Evolutionary conservation across 768 basidiomycete species (phyloP).

Genomic region (Lyophyllum atratum): DNA sequence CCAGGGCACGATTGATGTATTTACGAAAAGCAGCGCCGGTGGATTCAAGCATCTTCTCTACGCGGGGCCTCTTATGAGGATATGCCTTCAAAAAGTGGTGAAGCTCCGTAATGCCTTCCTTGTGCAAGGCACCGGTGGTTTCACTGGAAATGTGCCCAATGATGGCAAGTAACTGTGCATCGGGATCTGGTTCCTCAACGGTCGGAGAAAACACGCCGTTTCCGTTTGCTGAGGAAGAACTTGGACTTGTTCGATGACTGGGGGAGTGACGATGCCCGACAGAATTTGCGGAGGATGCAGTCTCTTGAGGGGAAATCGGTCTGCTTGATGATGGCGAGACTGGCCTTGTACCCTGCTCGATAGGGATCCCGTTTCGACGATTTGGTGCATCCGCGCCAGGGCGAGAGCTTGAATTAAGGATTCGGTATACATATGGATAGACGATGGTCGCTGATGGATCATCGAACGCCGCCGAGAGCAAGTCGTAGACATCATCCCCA

Average conservation of each 20-base stretch:
- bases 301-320: slow-evolving; percentile 72
- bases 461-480: slow-evolving; percentile 88
- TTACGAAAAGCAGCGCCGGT: slow-evolving; percentile 91
- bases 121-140: slow-evolving; percentile 86
- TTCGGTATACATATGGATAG: slow-evolving; percentile 92
- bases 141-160: slow-evolving; percentile 88
- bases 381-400: slow-evolving; percentile 39
- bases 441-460: slow-evolving; percentile 98
- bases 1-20: slow-evolving; percentile 86
- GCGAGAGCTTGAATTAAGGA: slow-evolving; percentile 69
- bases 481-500: slow-evolving; percentile 88
- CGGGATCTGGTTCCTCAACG: slow-evolving; percentile 85
- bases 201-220: slow-evolving; percentile 50
- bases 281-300: slow-evolving; percentile 51
- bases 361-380: slow-evolving; percentile 32
- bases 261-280: slow-evolving; percentile 54
- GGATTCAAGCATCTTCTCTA: slow-evolving; percentile 86
- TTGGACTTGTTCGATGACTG: slow-evolving; percentile 69
- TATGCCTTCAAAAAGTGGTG: slow-evolving; percentile 92
- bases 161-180: slow-evolving; percentile 78
- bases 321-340: slow-evolving; percentile 65
- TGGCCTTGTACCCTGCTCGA: slow-evolving; percentile 44
- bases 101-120: slow-evolving; percentile 92
- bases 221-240: slow-evolving; percentile 64
- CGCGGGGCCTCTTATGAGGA: slow-evolving; percentile 78